Evolutionary conservation across 1,284 basidiomycete species (phyloP).

Genomic region (Ganoderma sinense): DNA sequence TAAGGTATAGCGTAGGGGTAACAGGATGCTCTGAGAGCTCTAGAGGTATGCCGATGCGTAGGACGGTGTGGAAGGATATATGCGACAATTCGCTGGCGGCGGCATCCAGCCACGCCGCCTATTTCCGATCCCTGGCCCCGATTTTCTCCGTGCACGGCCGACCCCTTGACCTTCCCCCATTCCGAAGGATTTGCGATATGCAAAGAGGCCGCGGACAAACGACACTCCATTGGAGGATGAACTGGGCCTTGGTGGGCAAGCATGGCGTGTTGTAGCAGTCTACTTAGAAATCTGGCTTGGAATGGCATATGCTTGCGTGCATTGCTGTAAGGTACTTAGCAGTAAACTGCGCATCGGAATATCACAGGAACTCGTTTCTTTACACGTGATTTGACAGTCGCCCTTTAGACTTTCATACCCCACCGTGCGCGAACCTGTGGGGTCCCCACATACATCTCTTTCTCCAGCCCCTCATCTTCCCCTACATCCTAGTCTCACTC

Average conservation of each 20-base stretch:
- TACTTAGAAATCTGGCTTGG: not conserved
- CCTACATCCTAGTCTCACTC: not conserved
- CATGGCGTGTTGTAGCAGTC: not conserved
- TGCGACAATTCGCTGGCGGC: constrained; percentile 21
- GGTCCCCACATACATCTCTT: constrained; percentile 12
- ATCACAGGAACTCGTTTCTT: constrained; percentile 14
- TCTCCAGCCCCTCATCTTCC: constrained; percentile 6
- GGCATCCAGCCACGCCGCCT: constrained; percentile 17
- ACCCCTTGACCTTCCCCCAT: not conserved
- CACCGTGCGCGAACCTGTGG: constrained; percentile 21
- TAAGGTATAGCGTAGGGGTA: constrained; percentile 20
- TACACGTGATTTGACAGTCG: constrained; percentile 30
- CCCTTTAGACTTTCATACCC: constrained; percentile 18
- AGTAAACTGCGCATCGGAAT: constrained; percentile 17
- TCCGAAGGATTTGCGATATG: constrained; percentile 10
- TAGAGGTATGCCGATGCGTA: constrained; percentile 19
- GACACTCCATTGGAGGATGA: not conserved
- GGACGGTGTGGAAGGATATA: constrained; percentile 21
- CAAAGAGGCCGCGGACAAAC: not conserved
- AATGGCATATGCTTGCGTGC: too few species aligned
- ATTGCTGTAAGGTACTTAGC: not conserved
- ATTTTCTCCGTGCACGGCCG: constrained; percentile 21
- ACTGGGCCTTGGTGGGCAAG: not conserved
- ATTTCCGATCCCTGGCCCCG: constrained; percentile 28
- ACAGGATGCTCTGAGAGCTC: constrained; percentile 27